Conservation (phyloP, 2,329 filamentous ascomycete genomes). For the Trichoderma lentiforme region DNA sequence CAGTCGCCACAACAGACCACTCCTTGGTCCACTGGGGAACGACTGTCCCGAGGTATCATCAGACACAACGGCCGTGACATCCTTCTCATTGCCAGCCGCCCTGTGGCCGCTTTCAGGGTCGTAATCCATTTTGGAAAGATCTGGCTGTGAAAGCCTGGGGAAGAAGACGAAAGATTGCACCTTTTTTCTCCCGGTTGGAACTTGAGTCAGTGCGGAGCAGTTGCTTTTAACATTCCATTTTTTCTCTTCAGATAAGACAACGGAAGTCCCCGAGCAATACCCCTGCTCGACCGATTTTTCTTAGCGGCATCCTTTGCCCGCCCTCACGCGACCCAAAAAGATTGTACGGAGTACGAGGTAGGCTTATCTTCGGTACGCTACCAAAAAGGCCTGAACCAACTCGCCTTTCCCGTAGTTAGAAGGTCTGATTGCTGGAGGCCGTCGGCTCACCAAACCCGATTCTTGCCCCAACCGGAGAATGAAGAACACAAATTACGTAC, state of each 20-base stretch:
- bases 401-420: slow-evolving; percentile 1
- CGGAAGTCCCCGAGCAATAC: not conserved
- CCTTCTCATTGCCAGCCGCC: not conserved
- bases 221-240: not conserved
- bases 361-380: slow-evolving; percentile 7
- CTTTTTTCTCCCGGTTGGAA: not conserved
- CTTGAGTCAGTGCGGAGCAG: not conserved
- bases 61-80: not conserved
- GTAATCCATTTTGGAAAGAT: slow-evolving; percentile 1
- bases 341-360: not conserved
- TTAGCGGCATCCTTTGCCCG: not conserved
- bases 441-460: not conserved
- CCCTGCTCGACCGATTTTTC: not conserved
- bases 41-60: slow-evolving; percentile 10
- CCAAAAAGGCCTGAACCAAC: not conserved
- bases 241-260: not conserved
- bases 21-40: not conserved
- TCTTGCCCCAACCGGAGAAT: not conserved
- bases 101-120: slow-evolving; percentile 4
- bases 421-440: not conserved
- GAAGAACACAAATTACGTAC: not conserved
- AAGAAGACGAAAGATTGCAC: not conserved
- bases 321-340: slow-evolving; percentile 6
- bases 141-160: not conserved
- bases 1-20: slow-evolving; percentile 35